Percentiles rank a stretch among this genome's conserved stretches.
These are phyloP conservation scores for Botryosphaeria dothidea DNA, from an alignment of 2,329 filamentous ascomycete species.

Conservation along the genomic window DNA sequence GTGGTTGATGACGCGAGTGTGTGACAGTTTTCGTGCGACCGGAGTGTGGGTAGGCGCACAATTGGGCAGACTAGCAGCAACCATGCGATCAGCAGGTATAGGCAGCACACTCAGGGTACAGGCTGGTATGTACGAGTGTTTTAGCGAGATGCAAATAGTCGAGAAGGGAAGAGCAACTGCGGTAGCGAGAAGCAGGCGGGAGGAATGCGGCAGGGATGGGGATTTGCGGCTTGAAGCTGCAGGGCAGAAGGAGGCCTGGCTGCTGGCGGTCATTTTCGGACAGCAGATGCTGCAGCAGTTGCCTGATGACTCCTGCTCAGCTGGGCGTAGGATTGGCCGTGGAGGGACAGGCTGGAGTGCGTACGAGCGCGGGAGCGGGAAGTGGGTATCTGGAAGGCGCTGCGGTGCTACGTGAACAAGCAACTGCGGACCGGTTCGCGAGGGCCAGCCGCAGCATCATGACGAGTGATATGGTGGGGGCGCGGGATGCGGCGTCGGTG, in stretches of 20 bases:
- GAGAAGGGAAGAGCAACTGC: background rate
- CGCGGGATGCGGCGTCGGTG: constrained; percentile 2
- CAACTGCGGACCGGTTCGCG: constrained; percentile 16
- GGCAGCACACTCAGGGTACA: background rate
- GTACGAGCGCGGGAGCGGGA: constrained; percentile 16
- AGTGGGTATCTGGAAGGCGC: constrained; percentile 11
- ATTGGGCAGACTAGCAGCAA: constrained; percentile 8
- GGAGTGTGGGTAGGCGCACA: background rate
- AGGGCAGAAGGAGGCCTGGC: constrained; percentile 6
- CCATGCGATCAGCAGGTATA: background rate
- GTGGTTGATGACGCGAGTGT: background rate
- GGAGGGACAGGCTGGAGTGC: background rate
- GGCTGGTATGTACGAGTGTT: constrained; percentile 1
- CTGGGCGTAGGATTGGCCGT: background rate
- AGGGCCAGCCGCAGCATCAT: constrained; percentile 6
- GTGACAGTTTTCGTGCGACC: constrained; percentile 4
- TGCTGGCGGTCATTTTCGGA: constrained; percentile 11
- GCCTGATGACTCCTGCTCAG: constrained; percentile 7
- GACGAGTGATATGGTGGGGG: constrained; percentile 4
- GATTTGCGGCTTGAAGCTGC: background rate
- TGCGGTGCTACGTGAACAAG: constrained; percentile 13
- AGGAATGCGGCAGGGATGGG: constrained; percentile 1
- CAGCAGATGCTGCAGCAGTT: constrained; percentile 3
- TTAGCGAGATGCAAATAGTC: constrained; percentile 10
- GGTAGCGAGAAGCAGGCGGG: constrained; percentile 8